Evolutionary conservation across 768 basidiomycete genomes (phyloP).

Genomic region (Rossbeevera mucosa): DNA sequence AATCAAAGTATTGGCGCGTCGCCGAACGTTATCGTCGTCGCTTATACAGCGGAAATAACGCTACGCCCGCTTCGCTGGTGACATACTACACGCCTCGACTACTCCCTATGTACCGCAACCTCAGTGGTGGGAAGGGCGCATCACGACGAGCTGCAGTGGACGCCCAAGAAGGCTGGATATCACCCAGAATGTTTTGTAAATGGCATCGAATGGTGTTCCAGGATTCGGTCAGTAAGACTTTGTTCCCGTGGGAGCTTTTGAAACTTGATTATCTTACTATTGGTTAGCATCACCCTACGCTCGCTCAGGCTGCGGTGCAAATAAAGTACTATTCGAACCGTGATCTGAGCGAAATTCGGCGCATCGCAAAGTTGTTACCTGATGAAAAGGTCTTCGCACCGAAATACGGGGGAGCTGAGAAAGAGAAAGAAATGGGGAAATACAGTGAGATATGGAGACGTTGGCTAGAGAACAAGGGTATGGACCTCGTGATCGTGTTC

Average conservation of each 20-base stretch:
- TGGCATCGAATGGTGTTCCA: conserved; percentile 46
- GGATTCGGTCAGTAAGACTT: conserved; percentile 33
- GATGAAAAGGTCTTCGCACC: conserved; percentile 35
- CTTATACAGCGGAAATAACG: conserved; percentile 21
- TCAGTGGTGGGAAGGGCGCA: not conserved
- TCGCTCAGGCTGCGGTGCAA: conserved; percentile 29
- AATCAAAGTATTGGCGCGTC: conserved; percentile 31
- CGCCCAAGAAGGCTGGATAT: conserved; percentile 25
- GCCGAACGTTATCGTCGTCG: conserved; percentile 26
- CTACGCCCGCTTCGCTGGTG: conserved; percentile 21
- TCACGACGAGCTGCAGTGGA: conserved; percentile 11
- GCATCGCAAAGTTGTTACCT: conserved; percentile 38
- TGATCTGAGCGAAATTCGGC: conserved; percentile 38
- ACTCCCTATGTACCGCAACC: conserved; percentile 36
- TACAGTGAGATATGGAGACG: conserved; percentile 37
- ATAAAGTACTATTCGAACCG: conserved; percentile 36
- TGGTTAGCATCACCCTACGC: conserved; percentile 33
- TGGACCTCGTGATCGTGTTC: conserved; percentile 35
- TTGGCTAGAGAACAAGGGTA: conserved; percentile 36
- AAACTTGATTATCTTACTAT: not conserved
- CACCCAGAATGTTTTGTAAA: conserved; percentile 37
- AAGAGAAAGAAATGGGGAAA: conserved; percentile 18
- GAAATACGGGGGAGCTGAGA: not conserved
- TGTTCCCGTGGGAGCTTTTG: not conserved
- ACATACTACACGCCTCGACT: conserved; percentile 35